These are phyloP conservation scores for Populus trichocarpa DNA, from an alignment of 441 rosid species.

Conservation along the genomic window DNA sequence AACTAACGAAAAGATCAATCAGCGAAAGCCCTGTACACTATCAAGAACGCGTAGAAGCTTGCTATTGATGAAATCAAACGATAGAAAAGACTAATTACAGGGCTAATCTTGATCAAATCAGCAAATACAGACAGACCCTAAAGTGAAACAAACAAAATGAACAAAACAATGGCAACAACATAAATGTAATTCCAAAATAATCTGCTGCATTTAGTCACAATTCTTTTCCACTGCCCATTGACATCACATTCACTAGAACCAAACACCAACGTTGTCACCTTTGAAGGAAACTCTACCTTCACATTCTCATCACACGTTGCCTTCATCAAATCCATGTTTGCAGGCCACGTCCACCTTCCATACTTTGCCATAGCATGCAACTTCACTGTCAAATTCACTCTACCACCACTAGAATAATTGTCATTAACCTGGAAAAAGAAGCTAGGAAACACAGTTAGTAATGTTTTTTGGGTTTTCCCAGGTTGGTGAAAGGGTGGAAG, in stretches of 20 bases:
- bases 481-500: constrained; percentile 3
- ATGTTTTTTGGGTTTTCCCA: background rate
- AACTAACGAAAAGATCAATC: background rate
- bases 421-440: background rate
- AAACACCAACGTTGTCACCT: background rate
- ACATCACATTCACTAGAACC: background rate
- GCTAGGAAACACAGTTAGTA: background rate
- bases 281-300: background rate
- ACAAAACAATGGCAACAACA: constrained; percentile 1
- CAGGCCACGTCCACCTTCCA: constrained; percentile 23
- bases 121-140: background rate
- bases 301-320: background rate
- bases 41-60: background rate
- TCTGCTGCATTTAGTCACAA: background rate
- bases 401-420: background rate
- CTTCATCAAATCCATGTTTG: background rate
- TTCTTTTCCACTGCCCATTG: constrained; percentile 6
- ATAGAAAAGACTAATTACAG: no score
- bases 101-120: background rate
- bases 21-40: background rate
- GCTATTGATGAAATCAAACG: background rate
- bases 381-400: background rate
- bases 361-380: constrained; percentile 6
- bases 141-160: constrained; percentile 11
- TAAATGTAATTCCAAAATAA: constrained; percentile 15